Evolutionary conservation across 2,329 filamentous ascomycete genomes (phyloP).

Genomic region (Aspergillus fumigatus): DNA sequence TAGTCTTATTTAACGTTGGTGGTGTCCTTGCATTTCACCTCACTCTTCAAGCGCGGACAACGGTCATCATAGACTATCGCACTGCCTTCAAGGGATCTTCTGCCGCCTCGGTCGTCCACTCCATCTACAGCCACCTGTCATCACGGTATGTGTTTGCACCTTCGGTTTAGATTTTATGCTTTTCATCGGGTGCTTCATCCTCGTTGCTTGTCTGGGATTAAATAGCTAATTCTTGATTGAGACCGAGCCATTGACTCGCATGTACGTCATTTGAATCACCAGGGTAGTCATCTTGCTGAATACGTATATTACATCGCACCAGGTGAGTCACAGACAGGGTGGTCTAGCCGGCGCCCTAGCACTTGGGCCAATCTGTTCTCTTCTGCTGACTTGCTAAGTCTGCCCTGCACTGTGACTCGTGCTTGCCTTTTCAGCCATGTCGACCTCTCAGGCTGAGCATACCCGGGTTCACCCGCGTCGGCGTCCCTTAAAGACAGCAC

Average conservation of each 20-base stretch:
- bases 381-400: constrained; percentile 2
- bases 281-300: neutral
- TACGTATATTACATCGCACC: constrained; percentile 7
- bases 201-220: neutral
- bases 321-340: constrained; percentile 2
- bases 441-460: constrained; percentile 20
- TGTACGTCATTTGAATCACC: constrained; percentile 1
- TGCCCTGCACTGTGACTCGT: constrained; percentile 6
- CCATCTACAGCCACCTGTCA: neutral
- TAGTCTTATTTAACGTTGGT: neutral
- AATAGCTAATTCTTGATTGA: neutral
- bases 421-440: constrained; percentile 25
- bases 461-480: constrained; percentile 32
- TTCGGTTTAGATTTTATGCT: neutral
- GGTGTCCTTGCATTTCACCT: neutral
- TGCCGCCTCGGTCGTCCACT: neutral
- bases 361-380: constrained; percentile 4
- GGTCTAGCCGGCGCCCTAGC: constrained; percentile 8
- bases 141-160: neutral
- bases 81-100: neutral
- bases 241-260: constrained; percentile 1
- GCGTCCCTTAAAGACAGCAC: constrained; percentile 28
- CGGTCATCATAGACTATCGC: neutral
- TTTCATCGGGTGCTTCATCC: neutral
- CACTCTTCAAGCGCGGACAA: neutral